Conservation (phyloP, 169 alveolate species). For the Plasmodium cynomolgi region DNA sequence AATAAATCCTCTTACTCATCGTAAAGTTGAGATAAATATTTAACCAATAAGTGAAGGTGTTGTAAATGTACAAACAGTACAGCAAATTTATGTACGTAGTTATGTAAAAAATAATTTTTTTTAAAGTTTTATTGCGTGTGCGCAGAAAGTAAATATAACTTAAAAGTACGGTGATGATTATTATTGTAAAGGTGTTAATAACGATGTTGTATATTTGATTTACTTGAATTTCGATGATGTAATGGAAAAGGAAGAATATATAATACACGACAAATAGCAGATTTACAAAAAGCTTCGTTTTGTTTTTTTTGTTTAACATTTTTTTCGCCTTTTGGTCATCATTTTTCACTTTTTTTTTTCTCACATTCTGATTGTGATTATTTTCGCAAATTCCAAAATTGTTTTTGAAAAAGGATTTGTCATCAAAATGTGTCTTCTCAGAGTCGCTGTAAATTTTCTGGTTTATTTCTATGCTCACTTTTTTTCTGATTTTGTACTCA, state of each 20-base stretch:
- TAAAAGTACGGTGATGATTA: slow-evolving; percentile 39
- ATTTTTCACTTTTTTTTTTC: slow-evolving; percentile 55
- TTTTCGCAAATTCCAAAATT: slow-evolving; percentile 22
- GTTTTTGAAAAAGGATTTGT: slow-evolving; percentile 12
- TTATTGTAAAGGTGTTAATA: slow-evolving; percentile 42
- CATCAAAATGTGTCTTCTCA: slow-evolving; percentile 35
- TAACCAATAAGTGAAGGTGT: slow-evolving; percentile 60
- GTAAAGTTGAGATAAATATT: slow-evolving; percentile 59
- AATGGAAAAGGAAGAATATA: slow-evolving; percentile 71
- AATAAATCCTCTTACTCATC: slow-evolving; percentile 57
- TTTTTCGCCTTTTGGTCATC: slow-evolving; percentile 64
- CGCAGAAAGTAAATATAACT: slow-evolving; percentile 49
- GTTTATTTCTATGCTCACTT: slow-evolving; percentile 68
- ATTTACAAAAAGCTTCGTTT: slow-evolving; percentile 40
- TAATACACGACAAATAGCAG: slow-evolving; percentile 62
- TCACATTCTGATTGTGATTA: neutral
- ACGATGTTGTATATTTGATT: slow-evolving; percentile 47
- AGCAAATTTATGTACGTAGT: slow-evolving; percentile 40
- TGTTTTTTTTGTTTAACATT: slow-evolving; percentile 48
- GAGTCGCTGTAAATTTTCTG: slow-evolving; percentile 64
- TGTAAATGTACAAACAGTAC: slow-evolving; percentile 52
- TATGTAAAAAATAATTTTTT: slow-evolving; percentile 68
- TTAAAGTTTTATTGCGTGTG: slow-evolving; percentile 55
- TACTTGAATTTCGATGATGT: slow-evolving; percentile 61
- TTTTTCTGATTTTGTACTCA: slow-evolving; percentile 68